Evolutionary conservation across 352 stramenopile species (phyloP).

Genomic region (Globisporangium barbulae): DNA sequence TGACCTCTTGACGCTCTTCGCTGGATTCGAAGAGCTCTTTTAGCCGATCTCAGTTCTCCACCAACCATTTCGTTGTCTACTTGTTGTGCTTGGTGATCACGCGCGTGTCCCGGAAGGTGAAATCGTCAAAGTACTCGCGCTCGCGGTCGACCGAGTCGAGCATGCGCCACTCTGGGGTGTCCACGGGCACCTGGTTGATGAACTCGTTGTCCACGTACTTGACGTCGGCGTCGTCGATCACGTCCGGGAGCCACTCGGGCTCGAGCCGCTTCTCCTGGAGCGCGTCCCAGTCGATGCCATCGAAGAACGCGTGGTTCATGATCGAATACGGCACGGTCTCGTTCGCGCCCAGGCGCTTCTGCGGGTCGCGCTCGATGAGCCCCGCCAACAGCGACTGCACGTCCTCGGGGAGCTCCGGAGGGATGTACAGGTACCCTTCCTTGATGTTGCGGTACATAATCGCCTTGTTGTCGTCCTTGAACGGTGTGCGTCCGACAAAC

Average conservation of each 20-base stretch:
- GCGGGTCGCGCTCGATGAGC: constrained; percentile 73
- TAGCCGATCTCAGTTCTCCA: neutral
- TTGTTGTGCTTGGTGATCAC: constrained; percentile 39
- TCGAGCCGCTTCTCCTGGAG: constrained; percentile 76
- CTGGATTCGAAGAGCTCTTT: neutral
- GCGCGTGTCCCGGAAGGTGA: constrained; percentile 75
- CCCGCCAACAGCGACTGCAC: constrained; percentile 72
- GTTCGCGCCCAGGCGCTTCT: constrained; percentile 70
- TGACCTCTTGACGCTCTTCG: neutral
- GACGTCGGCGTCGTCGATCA: constrained; percentile 79
- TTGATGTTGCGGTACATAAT: constrained; percentile 93
- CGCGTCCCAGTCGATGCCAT: constrained; percentile 83
- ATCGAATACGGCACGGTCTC: constrained; percentile 83
- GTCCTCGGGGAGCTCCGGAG: constrained; percentile 62
- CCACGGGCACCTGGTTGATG: constrained; percentile 80
- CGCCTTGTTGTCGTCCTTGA: constrained; percentile 89
- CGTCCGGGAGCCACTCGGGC: constrained; percentile 78
- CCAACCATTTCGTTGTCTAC: constrained; percentile 5
- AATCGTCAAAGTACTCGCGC: constrained; percentile 82
- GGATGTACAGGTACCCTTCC: constrained; percentile 78
- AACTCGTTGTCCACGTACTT: constrained; percentile 90
- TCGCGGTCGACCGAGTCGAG: constrained; percentile 85
- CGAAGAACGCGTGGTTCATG: constrained; percentile 89
- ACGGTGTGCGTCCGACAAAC: constrained; percentile 88
- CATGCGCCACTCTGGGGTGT: constrained; percentile 88